A percentile compares a stretch with the other conserved stretches of the same genome.
Evolutionary conservation across 148 eudicot genomes (phyloP).

Genomic region (Selenicereus undatus): DNA sequence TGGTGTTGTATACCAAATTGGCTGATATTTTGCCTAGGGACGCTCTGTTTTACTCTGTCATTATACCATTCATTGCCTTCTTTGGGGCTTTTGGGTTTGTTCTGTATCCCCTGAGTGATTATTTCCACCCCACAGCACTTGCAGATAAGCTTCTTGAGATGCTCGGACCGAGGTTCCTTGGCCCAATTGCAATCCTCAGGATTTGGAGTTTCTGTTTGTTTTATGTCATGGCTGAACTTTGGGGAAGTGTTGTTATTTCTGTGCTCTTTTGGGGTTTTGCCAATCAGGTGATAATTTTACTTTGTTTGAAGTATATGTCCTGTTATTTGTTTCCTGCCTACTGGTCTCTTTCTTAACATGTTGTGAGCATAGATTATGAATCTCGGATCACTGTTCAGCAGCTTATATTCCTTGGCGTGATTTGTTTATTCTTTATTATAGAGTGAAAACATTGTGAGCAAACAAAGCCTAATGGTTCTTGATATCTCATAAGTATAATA

Average conservation of each 20-base stretch:
- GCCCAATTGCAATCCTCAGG: constrained; percentile 95
- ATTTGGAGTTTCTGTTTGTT: constrained; percentile 99
- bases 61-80: constrained; percentile 86
- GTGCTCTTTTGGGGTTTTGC: constrained; percentile 99
- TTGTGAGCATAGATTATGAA: constrained; percentile 1
- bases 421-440: not conserved
- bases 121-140: constrained; percentile 83
- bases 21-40: constrained; percentile 79
- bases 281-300: constrained; percentile 67
- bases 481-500: not conserved
- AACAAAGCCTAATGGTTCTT: not conserved
- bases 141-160: constrained; percentile 68
- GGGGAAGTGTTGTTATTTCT: constrained; percentile 98
- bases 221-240: constrained; percentile 99
- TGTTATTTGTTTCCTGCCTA: not conserved
- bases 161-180: constrained; percentile 85
- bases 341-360: not conserved
- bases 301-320: not conserved
- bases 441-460: not conserved
- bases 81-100: constrained; percentile 98
- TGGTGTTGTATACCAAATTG: constrained; percentile 79
- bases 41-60: constrained; percentile 77
- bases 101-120: constrained; percentile 75
- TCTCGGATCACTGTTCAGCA: constrained; percentile 4
- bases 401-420: not conserved